phyloP scores from a whole-genome alignment of 176 grass and related monocot genomes.

The Cenchrus americanus region DNA sequence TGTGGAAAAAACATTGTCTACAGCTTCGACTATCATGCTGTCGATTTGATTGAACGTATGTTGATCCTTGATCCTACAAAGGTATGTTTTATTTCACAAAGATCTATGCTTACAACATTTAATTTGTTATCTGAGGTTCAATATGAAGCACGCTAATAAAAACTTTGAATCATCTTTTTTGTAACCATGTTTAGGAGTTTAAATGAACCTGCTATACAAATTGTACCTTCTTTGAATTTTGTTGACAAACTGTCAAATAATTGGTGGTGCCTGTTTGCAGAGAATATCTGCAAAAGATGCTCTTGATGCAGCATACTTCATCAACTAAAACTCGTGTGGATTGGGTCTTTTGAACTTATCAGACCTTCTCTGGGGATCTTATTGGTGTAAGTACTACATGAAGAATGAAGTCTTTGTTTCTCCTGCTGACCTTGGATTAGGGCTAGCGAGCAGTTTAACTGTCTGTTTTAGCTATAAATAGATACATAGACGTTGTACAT shows the following conservation, averaged over 20 bases:
- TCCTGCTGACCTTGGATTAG: conserved; percentile 43
- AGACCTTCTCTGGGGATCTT: conserved; percentile 1
- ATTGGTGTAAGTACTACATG: conserved; percentile 50
- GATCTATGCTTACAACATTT: conserved; percentile 19
- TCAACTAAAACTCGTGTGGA: conserved; percentile 24
- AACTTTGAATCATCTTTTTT: not conserved
- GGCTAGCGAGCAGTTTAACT: conserved; percentile 22
- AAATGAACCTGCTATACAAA: not conserved
- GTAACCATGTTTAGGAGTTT: not conserved
- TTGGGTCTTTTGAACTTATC: conserved; percentile 19
- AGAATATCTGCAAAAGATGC: conserved; percentile 71
- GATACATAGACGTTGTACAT: conserved; percentile 41
- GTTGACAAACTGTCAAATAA: conserved; percentile 17
- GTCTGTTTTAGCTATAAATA: conserved; percentile 36
- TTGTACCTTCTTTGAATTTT: not conserved
- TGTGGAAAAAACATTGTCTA: not conserved
- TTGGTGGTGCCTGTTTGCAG: conserved; percentile 42
- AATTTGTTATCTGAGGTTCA: conserved; percentile 4
- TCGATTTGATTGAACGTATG: conserved; percentile 76
- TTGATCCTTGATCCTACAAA: conserved; percentile 66
- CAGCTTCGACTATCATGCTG: conserved; percentile 63
- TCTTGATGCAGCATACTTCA: conserved; percentile 66
- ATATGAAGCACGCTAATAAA: not conserved
- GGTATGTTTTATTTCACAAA: conserved; percentile 41
- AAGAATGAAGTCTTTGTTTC: conserved; percentile 48